Conservation (phyloP, 2,329 filamentous ascomycete genomes). For the Cordyceps javanica region DNA sequence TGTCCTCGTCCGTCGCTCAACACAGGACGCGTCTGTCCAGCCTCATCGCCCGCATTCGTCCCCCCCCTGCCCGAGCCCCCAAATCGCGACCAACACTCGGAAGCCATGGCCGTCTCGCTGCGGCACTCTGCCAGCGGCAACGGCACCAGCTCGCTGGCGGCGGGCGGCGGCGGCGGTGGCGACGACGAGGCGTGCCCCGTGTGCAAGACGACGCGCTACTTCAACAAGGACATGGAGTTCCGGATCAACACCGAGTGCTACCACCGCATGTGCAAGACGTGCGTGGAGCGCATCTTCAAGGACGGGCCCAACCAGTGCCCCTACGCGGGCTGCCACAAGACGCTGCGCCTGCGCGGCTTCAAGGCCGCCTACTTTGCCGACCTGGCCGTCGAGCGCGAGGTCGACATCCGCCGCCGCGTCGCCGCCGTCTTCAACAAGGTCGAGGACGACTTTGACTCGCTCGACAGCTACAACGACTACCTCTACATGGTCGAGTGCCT, state of each 20-base stretch:
- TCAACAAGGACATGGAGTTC: slow-evolving; percentile 90
- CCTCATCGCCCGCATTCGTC: background rate
- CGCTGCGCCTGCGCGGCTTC: slow-evolving; percentile 78
- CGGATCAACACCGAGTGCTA: slow-evolving; percentile 98
- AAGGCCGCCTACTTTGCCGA: slow-evolving; percentile 86
- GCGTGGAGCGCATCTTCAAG: slow-evolving; percentile 89
- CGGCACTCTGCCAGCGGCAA: slow-evolving; percentile 3
- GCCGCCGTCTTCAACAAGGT: slow-evolving; percentile 77
- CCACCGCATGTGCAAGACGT: slow-evolving; percentile 96
- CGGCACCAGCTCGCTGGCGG: slow-evolving; percentile 11
- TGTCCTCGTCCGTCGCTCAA: background rate
- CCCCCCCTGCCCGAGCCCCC: background rate
- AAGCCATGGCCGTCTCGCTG: slow-evolving; percentile 10
- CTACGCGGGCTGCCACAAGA: slow-evolving; percentile 80
- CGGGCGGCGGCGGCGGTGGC: slow-evolving; percentile 23
- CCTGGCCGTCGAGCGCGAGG: slow-evolving; percentile 81
- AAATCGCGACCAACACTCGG: background rate
- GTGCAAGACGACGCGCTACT: slow-evolving; percentile 93
- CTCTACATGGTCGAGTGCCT: slow-evolving; percentile 87
- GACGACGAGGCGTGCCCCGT: slow-evolving; percentile 80
- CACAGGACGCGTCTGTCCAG: background rate
- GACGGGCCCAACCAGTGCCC: slow-evolving; percentile 89
- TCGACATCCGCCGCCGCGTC: slow-evolving; percentile 81
- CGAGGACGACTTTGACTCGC: slow-evolving; percentile 84
- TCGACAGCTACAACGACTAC: slow-evolving; percentile 86